Evolutionary conservation across 441 rosid species (phyloP), one percentile per base, ranked within the genome.

Genomic region (Arabidopsis hybrid): DNA sequence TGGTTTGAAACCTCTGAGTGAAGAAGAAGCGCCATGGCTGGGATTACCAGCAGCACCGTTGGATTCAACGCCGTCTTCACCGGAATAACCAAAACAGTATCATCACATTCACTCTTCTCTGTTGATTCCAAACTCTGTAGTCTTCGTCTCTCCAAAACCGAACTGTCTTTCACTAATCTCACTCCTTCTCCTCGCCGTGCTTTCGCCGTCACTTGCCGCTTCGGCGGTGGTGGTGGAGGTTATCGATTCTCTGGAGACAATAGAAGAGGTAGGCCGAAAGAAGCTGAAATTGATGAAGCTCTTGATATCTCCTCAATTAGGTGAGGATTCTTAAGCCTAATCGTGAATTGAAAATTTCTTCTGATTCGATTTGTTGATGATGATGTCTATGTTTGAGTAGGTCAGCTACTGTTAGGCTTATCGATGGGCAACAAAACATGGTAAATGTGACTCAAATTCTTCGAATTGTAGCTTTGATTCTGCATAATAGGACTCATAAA

Each of bases 381-480:
- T 65, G 5, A 31, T 31, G 6, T 31, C 5, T 79, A 35, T 73
- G 17, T 13, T 79, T 71, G 64, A 53, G 51, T 74, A 94, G 97
- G 88, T 92, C 97, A 38, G 79, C 79, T 78, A 72, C 85, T 31
- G 97, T 95, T 73, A 88, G 99, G 78, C 90, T 95, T 10, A 90
- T 95, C 51, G 95, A 90, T 71, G 82, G 74, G 64, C 50, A 87
- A 78, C 97, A 95, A 56, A 86, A 87, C 75, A 90, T 95, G 97
- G 99, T 94, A 65, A 69, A 34, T 16, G 90, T 72, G 21, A 16
- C 6, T 34, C 45, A 17, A 3, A 2, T 49, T 45, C 21, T 60
- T 62, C 5, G 45, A 4, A 21, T 0, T 31, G 17, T 1, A n/a
- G 52, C 50, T 76, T 69, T 76, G 38, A 57, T 57, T 78, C n/a